phyloP scores from a whole-genome alignment of 1,139 yeast species.

The Pneumocystis carinii region DNA sequence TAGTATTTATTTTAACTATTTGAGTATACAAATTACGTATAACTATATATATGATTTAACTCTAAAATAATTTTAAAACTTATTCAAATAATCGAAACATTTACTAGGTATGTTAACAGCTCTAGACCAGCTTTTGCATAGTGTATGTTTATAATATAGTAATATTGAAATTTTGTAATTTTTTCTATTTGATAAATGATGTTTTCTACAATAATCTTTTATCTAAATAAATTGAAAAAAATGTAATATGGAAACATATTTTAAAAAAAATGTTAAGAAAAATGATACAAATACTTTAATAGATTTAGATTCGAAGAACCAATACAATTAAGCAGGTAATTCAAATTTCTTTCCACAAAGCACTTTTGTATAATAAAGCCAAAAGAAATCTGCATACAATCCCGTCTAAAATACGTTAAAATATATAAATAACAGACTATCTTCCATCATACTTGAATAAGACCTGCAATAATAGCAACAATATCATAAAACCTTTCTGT shows the following conservation, averaged over 20 bases:
- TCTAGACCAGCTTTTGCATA: too few relatives aligned
- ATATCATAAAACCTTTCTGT: constrained; percentile 55
- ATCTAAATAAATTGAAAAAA: neutral
- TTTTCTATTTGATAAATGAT: neutral
- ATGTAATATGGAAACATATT: neutral
- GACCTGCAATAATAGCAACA: constrained; percentile 61
- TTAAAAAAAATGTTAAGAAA: neutral
- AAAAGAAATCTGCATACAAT: constrained; percentile 86
- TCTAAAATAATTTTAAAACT: too few relatives aligned
- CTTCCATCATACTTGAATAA: constrained; percentile 32
- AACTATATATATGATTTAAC: neutral
- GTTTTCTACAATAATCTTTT: neutral
- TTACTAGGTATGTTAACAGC: too few relatives aligned
- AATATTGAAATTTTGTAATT: too few relatives aligned
- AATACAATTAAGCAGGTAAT: constrained; percentile 44
- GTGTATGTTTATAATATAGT: too few relatives aligned
- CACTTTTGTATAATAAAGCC: constrained; percentile 71
- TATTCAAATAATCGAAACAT: too few relatives aligned
- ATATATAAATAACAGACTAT: neutral
- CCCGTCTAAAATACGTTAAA: constrained; percentile 35
- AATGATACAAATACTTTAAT: neutral
- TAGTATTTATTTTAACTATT: neutral
- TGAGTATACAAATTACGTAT: neutral
- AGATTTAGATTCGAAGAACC: neutral
- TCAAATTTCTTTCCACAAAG: constrained; percentile 69